These are phyloP conservation scores for Talaromyces proteolyticus DNA, from an alignment of 495 filamentous ascomycete genomes.

Conservation along the genomic window DNA sequence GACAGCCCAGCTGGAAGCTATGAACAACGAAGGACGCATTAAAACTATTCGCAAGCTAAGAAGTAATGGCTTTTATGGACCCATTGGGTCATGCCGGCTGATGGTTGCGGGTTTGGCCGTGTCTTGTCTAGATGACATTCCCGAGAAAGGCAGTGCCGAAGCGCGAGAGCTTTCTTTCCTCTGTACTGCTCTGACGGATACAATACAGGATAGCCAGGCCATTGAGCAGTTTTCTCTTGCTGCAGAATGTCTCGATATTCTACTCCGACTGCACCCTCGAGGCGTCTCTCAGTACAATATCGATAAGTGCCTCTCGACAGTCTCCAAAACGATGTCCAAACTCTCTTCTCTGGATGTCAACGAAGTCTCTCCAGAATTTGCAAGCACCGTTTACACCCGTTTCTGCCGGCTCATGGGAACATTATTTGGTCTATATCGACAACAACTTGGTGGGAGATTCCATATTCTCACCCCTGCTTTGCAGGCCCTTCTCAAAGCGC, in stretches of 20 bases:
- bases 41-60: conserved; percentile 22
- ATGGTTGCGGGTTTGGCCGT: conserved; percentile 34
- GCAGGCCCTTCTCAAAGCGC: conserved; percentile 54
- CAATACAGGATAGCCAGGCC: conserved; percentile 25
- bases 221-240: conserved; percentile 52
- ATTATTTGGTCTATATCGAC: conserved; percentile 54
- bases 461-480: conserved; percentile 62
- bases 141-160: conserved; percentile 32
- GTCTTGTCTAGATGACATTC: conserved; percentile 21
- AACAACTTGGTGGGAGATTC: conserved; percentile 62
- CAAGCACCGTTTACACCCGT: conserved; percentile 51
- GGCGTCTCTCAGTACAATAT: conserved; percentile 65
- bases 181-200: conserved; percentile 24
- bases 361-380: conserved; percentile 25
- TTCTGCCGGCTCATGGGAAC: conserved; percentile 54
- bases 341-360: neutral
- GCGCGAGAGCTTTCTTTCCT: conserved; percentile 31
- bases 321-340: conserved; percentile 47
- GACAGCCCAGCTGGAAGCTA: conserved; percentile 28
- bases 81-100: conserved; percentile 24
- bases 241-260: conserved; percentile 45
- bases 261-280: conserved; percentile 49
- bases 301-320: conserved; percentile 53
- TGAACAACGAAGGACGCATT: conserved; percentile 25
- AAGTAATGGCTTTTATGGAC: conserved; percentile 19